A percentile compares a stretch with the other conserved stretches of the same genome.
These are phyloP conservation scores for Phaseolus lunatus DNA, from an alignment of 306 rosid species.

Conservation along the genomic window DNA sequence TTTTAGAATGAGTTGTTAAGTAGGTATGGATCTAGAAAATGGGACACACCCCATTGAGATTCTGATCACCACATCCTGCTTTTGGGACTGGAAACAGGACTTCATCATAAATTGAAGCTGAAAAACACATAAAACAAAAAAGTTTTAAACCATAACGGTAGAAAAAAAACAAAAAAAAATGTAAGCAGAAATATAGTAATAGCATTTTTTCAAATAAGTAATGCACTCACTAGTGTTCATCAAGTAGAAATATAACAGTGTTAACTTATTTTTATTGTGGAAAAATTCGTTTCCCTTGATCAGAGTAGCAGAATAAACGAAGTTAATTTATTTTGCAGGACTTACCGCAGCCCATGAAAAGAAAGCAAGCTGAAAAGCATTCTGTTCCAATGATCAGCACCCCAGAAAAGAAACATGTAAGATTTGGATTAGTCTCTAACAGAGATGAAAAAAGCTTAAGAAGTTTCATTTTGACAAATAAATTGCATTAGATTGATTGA, in stretches of 20 bases:
- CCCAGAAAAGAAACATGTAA: neutral
- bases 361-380: slow-evolving; percentile 20
- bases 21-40: neutral
- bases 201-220: neutral
- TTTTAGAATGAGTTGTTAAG: neutral
- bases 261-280: no score
- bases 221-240: no score
- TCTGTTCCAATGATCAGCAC: slow-evolving; percentile 8
- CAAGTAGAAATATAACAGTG: no score
- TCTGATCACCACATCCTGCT: neutral
- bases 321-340: neutral
- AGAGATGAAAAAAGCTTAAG: neutral
- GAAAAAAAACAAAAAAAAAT: neutral
- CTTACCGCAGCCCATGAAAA: slow-evolving; percentile 29
- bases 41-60: slow-evolving; percentile 16
- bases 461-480: neutral
- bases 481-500: neutral
- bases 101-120: slow-evolving; percentile 8
- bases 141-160: neutral
- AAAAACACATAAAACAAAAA: neutral
- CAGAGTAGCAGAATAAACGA: no score
- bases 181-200: no score
- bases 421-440: neutral
- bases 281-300: no score
- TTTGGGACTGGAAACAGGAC: slow-evolving; percentile 12